Conservation (phyloP, 176 grass and related monocot genomes). For the Paspalum vaginatum region DNA sequence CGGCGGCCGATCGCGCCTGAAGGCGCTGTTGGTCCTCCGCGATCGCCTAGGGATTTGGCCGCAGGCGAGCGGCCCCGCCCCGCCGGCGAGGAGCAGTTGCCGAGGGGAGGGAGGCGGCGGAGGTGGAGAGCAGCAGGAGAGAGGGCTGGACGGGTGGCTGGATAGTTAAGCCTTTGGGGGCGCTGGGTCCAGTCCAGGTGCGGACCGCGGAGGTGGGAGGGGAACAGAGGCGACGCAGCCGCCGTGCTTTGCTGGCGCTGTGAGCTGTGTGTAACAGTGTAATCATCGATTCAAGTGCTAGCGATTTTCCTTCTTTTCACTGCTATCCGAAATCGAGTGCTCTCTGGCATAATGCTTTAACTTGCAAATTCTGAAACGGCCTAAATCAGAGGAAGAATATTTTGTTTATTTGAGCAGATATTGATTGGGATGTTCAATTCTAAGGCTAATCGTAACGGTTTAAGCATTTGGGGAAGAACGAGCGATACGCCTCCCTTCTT, state of each 20-base stretch:
- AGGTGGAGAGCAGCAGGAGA: conserved; percentile 10
- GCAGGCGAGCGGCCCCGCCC: conserved; percentile 35
- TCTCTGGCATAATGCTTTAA: too few species aligned
- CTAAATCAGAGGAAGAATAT: too few species aligned
- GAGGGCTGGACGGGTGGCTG: conserved; percentile 8
- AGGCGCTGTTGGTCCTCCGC: conserved; percentile 24
- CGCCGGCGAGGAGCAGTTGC: conserved; percentile 15
- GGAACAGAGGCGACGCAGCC: conserved; percentile 20
- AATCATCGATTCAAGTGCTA: conserved; percentile 20
- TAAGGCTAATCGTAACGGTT: too few species aligned
- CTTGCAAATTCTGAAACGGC: too few species aligned
- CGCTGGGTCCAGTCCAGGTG: background rate
- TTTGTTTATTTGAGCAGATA: too few species aligned
- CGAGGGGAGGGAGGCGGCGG: conserved; percentile 31
- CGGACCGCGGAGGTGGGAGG: conserved; percentile 10
- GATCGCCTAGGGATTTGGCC: conserved; percentile 40
- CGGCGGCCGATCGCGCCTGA: conserved; percentile 23
- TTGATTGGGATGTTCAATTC: too few species aligned
- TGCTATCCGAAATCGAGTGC: too few species aligned
- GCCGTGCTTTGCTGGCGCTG: conserved; percentile 28
- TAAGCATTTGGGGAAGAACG: too few species aligned
- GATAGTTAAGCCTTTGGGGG: conserved; percentile 25
- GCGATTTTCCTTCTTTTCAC: background rate
- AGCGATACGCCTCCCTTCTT: too few species aligned
- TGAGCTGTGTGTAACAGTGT: conserved; percentile 25